A percentile compares a stretch with the other conserved stretches of the same genome.
Evolutionary conservation across 768 basidiomycete species (phyloP).

Genomic region (Russula sp.): DNA sequence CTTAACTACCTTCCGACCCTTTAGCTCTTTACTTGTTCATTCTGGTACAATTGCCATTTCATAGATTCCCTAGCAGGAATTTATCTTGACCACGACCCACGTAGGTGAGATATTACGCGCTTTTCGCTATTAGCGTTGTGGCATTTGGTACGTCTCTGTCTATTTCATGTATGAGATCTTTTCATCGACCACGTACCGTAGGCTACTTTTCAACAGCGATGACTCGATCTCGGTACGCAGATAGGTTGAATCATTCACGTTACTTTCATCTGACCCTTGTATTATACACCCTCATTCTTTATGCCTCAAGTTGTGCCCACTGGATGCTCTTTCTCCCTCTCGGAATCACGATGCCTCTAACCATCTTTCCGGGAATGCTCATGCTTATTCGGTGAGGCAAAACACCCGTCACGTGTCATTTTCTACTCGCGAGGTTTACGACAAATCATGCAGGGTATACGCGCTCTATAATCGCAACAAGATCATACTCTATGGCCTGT

Average conservation of each 20-base stretch:
- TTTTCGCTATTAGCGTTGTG: slow-evolving; percentile 22
- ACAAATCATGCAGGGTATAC: slow-evolving; percentile 22
- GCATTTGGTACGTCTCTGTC: slow-evolving; percentile 21
- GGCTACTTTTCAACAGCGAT: slow-evolving; percentile 28
- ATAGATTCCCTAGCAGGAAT: background rate
- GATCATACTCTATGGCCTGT: slow-evolving; percentile 21
- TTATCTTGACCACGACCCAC: background rate
- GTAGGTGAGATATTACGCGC: slow-evolving; percentile 28
- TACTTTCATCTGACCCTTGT: background rate
- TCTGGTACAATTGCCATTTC: slow-evolving; percentile 6
- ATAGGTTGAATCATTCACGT: background rate
- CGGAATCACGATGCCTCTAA: slow-evolving; percentile 27
- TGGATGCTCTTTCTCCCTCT: slow-evolving; percentile 30
- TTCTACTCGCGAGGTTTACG: background rate
- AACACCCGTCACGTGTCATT: background rate
- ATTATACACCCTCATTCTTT: background rate
- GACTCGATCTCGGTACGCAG: slow-evolving; percentile 27
- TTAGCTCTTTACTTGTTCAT: slow-evolving; percentile 29
- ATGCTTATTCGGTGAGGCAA: slow-evolving; percentile 28
- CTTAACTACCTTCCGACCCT: background rate
- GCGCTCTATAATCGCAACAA: slow-evolving; percentile 29
- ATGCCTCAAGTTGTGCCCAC: slow-evolving; percentile 19
- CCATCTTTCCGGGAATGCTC: slow-evolving; percentile 25
- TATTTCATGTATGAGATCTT: background rate
- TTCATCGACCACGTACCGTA: background rate